Percentiles rank a stretch among this genome's conserved stretches.
These are phyloP conservation scores for Cadophora sp. DNA, from an alignment of 2,329 filamentous ascomycete genomes.

Conservation along the genomic window DNA sequence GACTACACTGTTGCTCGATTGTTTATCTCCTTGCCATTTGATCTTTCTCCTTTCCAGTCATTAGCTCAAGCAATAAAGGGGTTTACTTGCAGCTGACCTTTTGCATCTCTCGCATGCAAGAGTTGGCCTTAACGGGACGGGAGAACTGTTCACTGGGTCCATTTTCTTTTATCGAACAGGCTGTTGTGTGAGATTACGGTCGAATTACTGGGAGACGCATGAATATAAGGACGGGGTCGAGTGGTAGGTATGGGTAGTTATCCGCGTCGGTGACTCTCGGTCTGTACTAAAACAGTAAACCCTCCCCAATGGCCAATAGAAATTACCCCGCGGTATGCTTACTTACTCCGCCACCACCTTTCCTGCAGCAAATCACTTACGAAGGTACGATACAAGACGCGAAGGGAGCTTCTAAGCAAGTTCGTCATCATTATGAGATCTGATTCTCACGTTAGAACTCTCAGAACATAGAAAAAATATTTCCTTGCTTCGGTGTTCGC, in stretches of 20 bases:
- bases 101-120: conserved; percentile 21
- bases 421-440: background rate
- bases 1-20: background rate
- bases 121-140: background rate
- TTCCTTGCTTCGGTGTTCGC: background rate
- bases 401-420: background rate
- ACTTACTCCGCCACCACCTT: background rate
- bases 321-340: background rate
- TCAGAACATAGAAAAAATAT: background rate
- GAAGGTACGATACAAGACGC: background rate
- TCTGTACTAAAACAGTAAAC: background rate
- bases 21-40: background rate
- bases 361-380: background rate
- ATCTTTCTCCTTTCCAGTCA: background rate
- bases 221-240: background rate
- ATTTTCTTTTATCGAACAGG: background rate
- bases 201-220: background rate
- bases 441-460: background rate
- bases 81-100: background rate
- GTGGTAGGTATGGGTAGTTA: too few relatives aligned
- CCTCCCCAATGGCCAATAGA: background rate
- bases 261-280: too few relatives aligned
- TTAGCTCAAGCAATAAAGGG: background rate
- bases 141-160: background rate
- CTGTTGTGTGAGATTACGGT: background rate